A percentile compares a stretch with the other conserved stretches of the same genome.
Conservation (phyloP, 805 yeast species). For the Zygotorulaspora florentina region DNA sequence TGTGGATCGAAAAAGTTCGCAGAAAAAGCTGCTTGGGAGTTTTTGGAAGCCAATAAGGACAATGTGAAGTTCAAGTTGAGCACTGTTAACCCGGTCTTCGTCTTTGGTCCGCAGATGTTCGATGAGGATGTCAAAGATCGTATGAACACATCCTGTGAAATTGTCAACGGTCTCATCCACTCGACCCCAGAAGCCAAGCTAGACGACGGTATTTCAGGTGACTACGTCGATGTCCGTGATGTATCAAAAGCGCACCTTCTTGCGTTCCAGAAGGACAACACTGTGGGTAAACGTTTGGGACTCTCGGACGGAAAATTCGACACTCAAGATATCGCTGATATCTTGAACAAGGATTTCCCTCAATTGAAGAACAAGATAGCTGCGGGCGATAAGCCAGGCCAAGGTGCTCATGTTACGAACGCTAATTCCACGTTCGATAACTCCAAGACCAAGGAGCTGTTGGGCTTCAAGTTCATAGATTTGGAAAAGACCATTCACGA, state of each 20-base stretch:
- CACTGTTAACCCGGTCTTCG: constrained; percentile 52
- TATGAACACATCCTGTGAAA: constrained; percentile 43
- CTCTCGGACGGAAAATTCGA: constrained; percentile 24
- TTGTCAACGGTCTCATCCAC: constrained; percentile 31
- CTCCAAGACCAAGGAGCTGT: constrained; percentile 34
- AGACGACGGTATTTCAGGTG: constrained; percentile 21
- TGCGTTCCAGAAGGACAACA: constrained; percentile 43
- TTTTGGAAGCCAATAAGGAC: constrained; percentile 35
- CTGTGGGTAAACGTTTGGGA: constrained; percentile 35
- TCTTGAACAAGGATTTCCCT: constrained; percentile 40
- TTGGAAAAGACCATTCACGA: constrained; percentile 42
- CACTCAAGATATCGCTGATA: constrained; percentile 29
- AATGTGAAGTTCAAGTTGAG: constrained; percentile 40
- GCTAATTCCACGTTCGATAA: constrained; percentile 31
- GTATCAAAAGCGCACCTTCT: constrained; percentile 54
- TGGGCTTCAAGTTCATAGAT: constrained; percentile 40
- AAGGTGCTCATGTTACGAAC: constrained; percentile 8
- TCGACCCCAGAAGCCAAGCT: constrained; percentile 19
- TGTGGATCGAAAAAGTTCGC: constrained; percentile 58
- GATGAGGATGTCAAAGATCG: constrained; percentile 40
- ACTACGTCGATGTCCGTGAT: constrained; percentile 54
- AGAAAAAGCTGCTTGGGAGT: constrained; percentile 58
- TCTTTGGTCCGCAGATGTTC: constrained; percentile 57
- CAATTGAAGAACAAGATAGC: constrained; percentile 44
- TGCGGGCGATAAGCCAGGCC: constrained; percentile 35